Evolutionary conservation across 164 flowering plant species (phyloP).

Genomic region (Stephania cephalantha): DNA sequence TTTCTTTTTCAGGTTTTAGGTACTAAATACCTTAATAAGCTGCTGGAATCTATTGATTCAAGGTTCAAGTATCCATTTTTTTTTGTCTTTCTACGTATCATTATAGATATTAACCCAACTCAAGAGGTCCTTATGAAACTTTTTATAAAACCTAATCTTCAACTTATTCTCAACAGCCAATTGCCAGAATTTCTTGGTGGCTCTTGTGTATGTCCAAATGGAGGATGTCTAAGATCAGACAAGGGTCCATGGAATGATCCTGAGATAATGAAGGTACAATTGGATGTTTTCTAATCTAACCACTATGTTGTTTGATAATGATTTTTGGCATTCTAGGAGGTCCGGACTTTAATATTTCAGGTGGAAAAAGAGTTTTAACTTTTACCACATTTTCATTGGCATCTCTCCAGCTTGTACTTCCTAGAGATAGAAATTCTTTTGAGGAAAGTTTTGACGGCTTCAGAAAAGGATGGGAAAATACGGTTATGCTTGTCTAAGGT

Average conservation of each 20-base stretch:
- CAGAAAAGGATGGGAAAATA: conserved; percentile 34
- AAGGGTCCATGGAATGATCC: conserved; percentile 96
- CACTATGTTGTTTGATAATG: background rate
- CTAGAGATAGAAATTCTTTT: conserved; percentile 28
- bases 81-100: background rate
- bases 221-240: conserved; percentile 70
- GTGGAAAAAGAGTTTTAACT: background rate
- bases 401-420: conserved; percentile 42
- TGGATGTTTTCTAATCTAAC: background rate
- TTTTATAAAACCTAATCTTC: conserved; percentile 7
- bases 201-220: conserved; percentile 57
- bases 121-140: background rate
- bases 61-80: conserved; percentile 35
- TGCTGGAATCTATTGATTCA: conserved; percentile 66
- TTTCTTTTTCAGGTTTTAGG: conserved; percentile 60
- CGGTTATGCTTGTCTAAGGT: conserved; percentile 42
- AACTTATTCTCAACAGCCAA: conserved; percentile 45
- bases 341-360: background rate
- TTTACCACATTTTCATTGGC: background rate
- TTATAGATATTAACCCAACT: background rate
- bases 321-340: background rate
- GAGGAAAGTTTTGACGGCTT: conserved; percentile 27
- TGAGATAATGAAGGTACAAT: conserved; percentile 64
- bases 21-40: conserved; percentile 50
- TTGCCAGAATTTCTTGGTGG: conserved; percentile 94